Base-by-base conservation (phyloP, 805 yeast genomes). In the Candida cerambycidarum region DNA sequence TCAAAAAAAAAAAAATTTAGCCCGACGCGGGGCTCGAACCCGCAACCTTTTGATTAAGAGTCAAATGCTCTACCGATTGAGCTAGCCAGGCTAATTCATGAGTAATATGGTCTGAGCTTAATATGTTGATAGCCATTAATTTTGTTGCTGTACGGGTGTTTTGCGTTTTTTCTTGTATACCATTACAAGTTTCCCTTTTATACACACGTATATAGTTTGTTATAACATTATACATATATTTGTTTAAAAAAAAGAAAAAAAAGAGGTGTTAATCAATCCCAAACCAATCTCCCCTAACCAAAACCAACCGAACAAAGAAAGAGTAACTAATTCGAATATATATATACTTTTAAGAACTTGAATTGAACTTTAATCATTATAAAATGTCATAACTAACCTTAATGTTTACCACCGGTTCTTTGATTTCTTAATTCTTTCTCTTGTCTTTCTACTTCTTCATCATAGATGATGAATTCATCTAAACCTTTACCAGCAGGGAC, bases 401-500 rank as follows among this genome's bases (percentile, higher is more conserved):
- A 85, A 65, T 84, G 79, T 63, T 76, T 71, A 53, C 92, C 92
- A 33, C 76, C 73, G 14, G 93, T 86, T 73, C 92, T 83, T 65
- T 84, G 68, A 41, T 60, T 67, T 72, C 95, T 82, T 58, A 84
- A 69, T 58, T 74, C 80, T 29, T 69, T 75, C 63, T 84, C 85
- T 65, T 82, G 79, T 58, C 69, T 73, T 71, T 89, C 96, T 43
- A 82, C 84, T 54, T 79, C 85, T 34, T 89, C 82, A 62, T 92
- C 97, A 67, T 83, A 93, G 36, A 77, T 76, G 53, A 93, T 85
- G 63, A 92, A 90, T 67, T 93, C 98, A 59, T 93, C 92, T 58
- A 93, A 76, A 50, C 86, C 96, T 65, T 86, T 88, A 56, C 98
- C 99, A 47, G 82, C 95, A 41, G 99, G 96, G 42, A 93, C 98